Base-by-base conservation (phyloP, 495 filamentous ascomycete species). In the Cercophora samala region DNA sequence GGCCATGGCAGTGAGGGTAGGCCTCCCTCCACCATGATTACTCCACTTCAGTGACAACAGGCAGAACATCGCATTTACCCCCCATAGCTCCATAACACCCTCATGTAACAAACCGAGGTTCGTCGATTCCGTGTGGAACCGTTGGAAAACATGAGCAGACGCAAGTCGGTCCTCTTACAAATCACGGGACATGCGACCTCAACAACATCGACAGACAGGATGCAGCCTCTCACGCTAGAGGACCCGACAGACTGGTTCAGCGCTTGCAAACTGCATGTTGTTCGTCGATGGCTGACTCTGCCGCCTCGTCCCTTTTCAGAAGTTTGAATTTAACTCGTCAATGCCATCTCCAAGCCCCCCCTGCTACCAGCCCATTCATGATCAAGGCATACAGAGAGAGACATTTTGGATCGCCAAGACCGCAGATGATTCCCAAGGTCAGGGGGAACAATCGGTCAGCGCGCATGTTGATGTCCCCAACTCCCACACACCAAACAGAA, bases 291-390 rank as follows among this genome's bases (percentile, higher is more conserved):
- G 37, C 37, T 46, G 37, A 13, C 37, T 18, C 37, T 46, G 22
- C 60, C 24, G n/a, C 29, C 60, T 21, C 60, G 19, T 51, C 60
- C 29, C 60, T 37, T 29, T 62, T 42, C 26, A 62, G 60, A 62
- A 62, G 25, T 37, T 62, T 62, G 25, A 62, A 18, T 62, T 62
- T 62, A 46, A 62, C 29, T 62, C 60, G 60, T 62, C 60, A 15
- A 62, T 22, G 32, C 19, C 26, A 62, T n/a, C 5, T 21, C n/a
- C 13, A 46, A 46, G 26, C 13, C 17, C 22, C 19, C 60, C 24
- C 24, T 46, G 60, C 9, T 9, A 42, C 24, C 60, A n/a, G 17
- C 19, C 22, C 58, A 60, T 60, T 22, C 23, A 9, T 25, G 58
- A 60, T 60, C 22, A 60, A 23, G 23, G 24, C 22, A 60, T 60